A percentile compares a stretch with the other conserved stretches of the same genome.
Conservation (phyloP, 2,329 filamentous ascomycete species). For the Rhynchosporium graminicola region DNA sequence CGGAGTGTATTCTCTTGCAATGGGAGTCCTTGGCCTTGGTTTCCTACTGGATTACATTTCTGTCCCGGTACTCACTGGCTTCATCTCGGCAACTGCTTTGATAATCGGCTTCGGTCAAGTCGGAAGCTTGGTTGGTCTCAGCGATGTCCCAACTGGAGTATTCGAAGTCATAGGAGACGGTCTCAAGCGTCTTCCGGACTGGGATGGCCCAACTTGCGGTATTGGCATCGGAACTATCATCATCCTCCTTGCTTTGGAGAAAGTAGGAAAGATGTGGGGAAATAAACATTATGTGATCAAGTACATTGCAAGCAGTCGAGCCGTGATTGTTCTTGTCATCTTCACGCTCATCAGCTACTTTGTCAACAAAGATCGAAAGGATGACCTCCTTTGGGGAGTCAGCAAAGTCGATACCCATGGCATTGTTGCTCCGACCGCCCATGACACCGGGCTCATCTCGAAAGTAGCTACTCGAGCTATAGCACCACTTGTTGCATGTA, state of each 20-base stretch:
- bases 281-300: constrained; percentile 58
- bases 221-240: constrained; percentile 55
- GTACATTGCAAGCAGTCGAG: constrained; percentile 60
- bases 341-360: constrained; percentile 65
- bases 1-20: constrained; percentile 58
- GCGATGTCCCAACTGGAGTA: constrained; percentile 51
- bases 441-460: constrained; percentile 49
- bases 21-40: constrained; percentile 63
- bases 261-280: constrained; percentile 60
- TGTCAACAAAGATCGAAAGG: constrained; percentile 52
- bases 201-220: constrained; percentile 58
- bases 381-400: constrained; percentile 53
- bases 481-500: constrained; percentile 40
- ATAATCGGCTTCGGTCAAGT: constrained; percentile 68
- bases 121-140: constrained; percentile 37
- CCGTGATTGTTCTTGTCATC: constrained; percentile 60
- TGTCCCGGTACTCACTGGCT: constrained; percentile 62
- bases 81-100: constrained; percentile 66
- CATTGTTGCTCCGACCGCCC: constrained; percentile 52
- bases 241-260: constrained; percentile 57
- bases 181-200: constrained; percentile 56
- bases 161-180: constrained; percentile 61
- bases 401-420: constrained; percentile 58
- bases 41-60: constrained; percentile 68
- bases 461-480: constrained; percentile 57